Evolutionary conservation across 2,329 filamentous ascomycete genomes (phyloP).

Genomic region (Exophiala phaeomuriformis): DNA sequence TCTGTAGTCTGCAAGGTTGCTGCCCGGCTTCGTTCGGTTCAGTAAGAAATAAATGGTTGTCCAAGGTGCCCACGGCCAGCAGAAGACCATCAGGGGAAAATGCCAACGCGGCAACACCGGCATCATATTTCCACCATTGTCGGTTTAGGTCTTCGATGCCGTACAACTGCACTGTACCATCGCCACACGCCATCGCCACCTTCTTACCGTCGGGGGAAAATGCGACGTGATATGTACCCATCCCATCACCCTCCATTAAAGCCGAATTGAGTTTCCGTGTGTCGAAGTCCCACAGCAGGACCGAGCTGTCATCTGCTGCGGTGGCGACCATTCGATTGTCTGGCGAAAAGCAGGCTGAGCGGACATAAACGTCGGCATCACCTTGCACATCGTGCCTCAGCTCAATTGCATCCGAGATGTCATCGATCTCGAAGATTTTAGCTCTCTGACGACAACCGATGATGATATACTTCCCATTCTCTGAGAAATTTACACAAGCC

Average conservation of each 20-base stretch:
- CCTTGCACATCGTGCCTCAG: neutral
- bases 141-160: neutral
- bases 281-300: neutral
- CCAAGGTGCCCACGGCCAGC: neutral
- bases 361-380: neutral
- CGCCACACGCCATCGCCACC: neutral
- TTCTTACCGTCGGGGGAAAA: neutral
- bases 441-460: neutral
- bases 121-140: neutral
- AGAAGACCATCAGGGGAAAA: neutral
- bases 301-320: neutral
- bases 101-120: neutral
- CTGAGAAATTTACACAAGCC: constrained; percentile 1
- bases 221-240: neutral
- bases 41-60: neutral
- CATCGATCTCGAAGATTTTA: neutral
- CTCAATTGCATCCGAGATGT: neutral
- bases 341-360: neutral
- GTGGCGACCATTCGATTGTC: neutral
- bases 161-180: neutral
- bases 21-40: neutral
- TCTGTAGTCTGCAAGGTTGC: neutral
- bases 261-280: neutral
- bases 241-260: neutral
- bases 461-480: neutral